Percentiles rank a stretch among this genome's conserved stretches.
Evolutionary conservation across 495 filamentous ascomycete species (phyloP).

Genomic region (Chaetomidium leptoderma): DNA sequence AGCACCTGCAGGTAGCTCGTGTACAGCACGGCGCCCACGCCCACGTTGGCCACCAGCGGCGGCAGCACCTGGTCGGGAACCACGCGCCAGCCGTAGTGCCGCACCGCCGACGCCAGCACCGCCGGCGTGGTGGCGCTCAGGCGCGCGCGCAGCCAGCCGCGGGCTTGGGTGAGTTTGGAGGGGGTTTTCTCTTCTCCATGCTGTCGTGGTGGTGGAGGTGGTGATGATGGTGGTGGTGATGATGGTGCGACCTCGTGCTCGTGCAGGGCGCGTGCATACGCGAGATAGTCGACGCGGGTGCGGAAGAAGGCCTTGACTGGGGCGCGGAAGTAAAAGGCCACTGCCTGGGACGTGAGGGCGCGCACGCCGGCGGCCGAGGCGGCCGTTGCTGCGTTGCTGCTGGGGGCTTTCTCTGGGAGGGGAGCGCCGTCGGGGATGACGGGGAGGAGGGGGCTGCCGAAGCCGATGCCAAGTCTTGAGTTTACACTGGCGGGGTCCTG

Average conservation of each 20-base stretch:
- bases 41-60: constrained; percentile 79
- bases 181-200: background rate
- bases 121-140: constrained; percentile 72
- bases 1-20: constrained; percentile 82
- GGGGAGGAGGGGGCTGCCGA: constrained; percentile 28
- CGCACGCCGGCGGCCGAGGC: constrained; percentile 74
- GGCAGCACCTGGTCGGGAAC: constrained; percentile 85
- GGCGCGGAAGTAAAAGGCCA: constrained; percentile 85
- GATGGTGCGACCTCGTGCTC: constrained; percentile 23
- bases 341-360: constrained; percentile 69
- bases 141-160: constrained; percentile 50
- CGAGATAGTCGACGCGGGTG: constrained; percentile 74
- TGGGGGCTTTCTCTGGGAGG: constrained; percentile 42
- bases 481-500: background rate
- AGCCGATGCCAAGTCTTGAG: background rate
- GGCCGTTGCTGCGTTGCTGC: constrained; percentile 67
- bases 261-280: constrained; percentile 45
- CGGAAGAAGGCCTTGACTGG: constrained; percentile 88
- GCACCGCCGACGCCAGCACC: constrained; percentile 72
- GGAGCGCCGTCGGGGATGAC: constrained; percentile 33
- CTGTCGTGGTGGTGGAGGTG: constrained; percentile 13
- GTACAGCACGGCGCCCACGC: constrained; percentile 79
- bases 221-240: background rate
- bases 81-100: constrained; percentile 76
- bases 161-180: background rate